Evolutionary conservation across 2,329 filamentous ascomycete species (phyloP).

Genomic region (Aspergillus uvarum): DNA sequence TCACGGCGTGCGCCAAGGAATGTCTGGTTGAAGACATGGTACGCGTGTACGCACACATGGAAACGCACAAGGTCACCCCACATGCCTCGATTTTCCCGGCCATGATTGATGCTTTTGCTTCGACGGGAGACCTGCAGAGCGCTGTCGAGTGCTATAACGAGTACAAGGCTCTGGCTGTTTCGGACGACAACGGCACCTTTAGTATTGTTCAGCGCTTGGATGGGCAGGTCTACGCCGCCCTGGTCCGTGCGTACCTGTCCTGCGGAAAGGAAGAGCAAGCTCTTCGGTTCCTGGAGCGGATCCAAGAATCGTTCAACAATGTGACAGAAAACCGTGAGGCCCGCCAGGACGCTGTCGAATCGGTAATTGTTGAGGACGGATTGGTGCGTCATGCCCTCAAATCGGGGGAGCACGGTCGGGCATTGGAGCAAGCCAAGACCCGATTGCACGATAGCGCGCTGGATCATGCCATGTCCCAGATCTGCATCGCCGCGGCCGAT

Average conservation of each 20-base stretch:
- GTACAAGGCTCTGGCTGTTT: slow-evolving; percentile 85
- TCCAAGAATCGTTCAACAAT: slow-evolving; percentile 59
- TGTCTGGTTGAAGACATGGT: slow-evolving; percentile 87
- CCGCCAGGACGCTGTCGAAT: slow-evolving; percentile 64
- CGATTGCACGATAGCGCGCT: slow-evolving; percentile 59
- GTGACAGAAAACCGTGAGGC: slow-evolving; percentile 54
- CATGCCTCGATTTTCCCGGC: slow-evolving; percentile 80
- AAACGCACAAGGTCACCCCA: slow-evolving; percentile 69
- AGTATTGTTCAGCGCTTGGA: slow-evolving; percentile 72
- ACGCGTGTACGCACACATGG: slow-evolving; percentile 88
- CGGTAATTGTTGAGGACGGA: slow-evolving; percentile 69
- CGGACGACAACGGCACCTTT: slow-evolving; percentile 71
- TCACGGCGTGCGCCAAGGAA: slow-evolving; percentile 80
- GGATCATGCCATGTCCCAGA: slow-evolving; percentile 65
- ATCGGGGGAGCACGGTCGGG: slow-evolving; percentile 68
- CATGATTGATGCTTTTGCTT: slow-evolving; percentile 93
- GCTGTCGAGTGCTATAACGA: slow-evolving; percentile 95
- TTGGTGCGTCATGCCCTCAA: slow-evolving; percentile 77
- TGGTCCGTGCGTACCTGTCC: slow-evolving; percentile 84
- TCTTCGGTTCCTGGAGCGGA: slow-evolving; percentile 79
- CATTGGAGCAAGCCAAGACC: slow-evolving; percentile 68
- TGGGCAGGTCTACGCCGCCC: slow-evolving; percentile 81
- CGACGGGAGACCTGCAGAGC: slow-evolving; percentile 75
- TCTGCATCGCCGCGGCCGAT: slow-evolving; percentile 79
- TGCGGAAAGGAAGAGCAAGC: slow-evolving; percentile 79